These are phyloP conservation scores for Eucalyptus polybractea DNA, from an alignment of 345 rosid species.

Conservation along the genomic window DNA sequence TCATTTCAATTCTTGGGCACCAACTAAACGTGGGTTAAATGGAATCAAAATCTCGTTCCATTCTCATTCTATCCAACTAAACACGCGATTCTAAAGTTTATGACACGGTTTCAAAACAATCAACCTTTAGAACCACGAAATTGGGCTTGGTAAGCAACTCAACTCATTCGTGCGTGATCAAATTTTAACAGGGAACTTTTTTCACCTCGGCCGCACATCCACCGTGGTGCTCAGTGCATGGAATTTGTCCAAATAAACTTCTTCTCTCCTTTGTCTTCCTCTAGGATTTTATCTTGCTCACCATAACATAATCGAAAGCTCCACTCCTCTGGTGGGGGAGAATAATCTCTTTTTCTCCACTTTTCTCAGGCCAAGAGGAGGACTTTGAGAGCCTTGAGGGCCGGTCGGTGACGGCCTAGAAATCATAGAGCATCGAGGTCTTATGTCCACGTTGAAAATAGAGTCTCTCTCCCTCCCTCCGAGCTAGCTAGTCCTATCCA, in stretches of 20 bases:
- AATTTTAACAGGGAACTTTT: background rate
- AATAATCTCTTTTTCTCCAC: background rate
- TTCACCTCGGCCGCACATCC: background rate
- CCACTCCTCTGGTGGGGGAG: background rate
- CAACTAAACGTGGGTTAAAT: background rate
- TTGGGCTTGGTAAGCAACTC: background rate
- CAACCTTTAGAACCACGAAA: background rate
- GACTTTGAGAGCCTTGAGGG: background rate
- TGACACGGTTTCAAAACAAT: background rate
- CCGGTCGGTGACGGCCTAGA: background rate
- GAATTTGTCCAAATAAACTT: background rate
- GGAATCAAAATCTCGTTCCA: background rate
- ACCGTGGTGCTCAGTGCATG: background rate
- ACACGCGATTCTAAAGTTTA: background rate
- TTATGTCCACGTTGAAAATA: background rate
- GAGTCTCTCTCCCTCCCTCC: background rate
- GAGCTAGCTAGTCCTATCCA: background rate
- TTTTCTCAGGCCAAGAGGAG: background rate
- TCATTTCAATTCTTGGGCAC: background rate
- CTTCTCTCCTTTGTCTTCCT: background rate
- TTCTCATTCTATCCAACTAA: background rate
- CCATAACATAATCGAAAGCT: background rate
- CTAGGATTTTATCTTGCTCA: background rate
- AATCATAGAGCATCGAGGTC: background rate
- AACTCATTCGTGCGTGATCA: background rate